Percentiles rank a stretch among this genome's conserved stretches.
Evolutionary conservation across 2,329 filamentous ascomycete species (phyloP).

Genomic region (Colletotrichum tropicicola): DNA sequence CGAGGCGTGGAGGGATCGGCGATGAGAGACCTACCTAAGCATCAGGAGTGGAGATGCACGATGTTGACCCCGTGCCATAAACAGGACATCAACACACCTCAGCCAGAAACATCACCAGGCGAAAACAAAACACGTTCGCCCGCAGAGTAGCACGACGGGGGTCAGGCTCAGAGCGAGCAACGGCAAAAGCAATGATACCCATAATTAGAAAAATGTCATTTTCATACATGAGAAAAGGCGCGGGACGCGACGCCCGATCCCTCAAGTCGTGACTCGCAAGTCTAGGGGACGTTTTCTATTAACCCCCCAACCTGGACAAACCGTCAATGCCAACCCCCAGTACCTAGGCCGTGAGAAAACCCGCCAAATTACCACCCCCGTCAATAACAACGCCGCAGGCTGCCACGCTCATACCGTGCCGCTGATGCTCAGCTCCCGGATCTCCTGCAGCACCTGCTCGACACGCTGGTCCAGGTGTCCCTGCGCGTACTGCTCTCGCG

Average conservation of each 20-base stretch:
- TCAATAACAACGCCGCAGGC: background rate
- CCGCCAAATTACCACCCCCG: background rate
- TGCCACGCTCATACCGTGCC: conserved; percentile 62
- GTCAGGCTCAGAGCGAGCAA: background rate
- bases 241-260: background rate
- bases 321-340: too few relatives aligned
- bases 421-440: conserved; percentile 93
- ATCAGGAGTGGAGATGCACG: background rate
- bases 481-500: conserved; percentile 93
- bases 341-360: background rate
- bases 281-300: conserved; percentile 17
- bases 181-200: conserved; percentile 24
- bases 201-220: conserved; percentile 25
- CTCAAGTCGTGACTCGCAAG: conserved; percentile 4
- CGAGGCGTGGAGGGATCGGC: background rate
- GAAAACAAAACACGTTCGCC: background rate
- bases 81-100: too few relatives aligned
- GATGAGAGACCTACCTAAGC: too few relatives aligned
- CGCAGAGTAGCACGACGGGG: background rate
- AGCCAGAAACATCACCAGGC: too few relatives aligned
- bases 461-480: conserved; percentile 91
- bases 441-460: conserved; percentile 96
- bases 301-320: background rate
- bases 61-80: too few relatives aligned
- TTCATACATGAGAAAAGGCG: conserved; percentile 17